Evolutionary conservation across 2,329 filamentous ascomycete species (phyloP), one percentile per base, ranked within the genome.

Genomic region (Talaromyces piceae): DNA sequence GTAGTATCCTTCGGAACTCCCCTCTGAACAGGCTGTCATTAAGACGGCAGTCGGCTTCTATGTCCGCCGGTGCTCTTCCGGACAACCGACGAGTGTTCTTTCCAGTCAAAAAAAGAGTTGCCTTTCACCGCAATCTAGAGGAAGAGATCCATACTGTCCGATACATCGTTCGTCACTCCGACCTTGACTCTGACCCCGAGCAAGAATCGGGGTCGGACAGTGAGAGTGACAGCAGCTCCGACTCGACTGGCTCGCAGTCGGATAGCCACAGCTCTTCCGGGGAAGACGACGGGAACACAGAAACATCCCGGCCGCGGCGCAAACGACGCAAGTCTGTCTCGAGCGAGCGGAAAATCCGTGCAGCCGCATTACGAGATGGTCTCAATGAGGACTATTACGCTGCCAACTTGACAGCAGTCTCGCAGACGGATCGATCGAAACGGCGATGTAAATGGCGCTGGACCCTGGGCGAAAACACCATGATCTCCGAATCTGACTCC

Each of bases 121-220:
- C 73, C 23, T 84, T 82, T 61, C 71, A 75, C 18, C 69, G 68
- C 11, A 75, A 77, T 16, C 62, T 83, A 23, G 78, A 79, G 43
- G 80, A 83, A 60, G 78, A 81, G 51, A 81, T 84, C 58, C 72
- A 71, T 55, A 83, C 73, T 2, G 71, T 73, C 37, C 73, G 68
- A 51, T 83, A 80, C 63, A 77, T 74, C 4, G 65, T 76, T 48
- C 74, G 75, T 31, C 79, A 82, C 56, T 77, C 76, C 0, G 80
- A 83, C 60, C 65, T 83, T 9, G 65, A 72, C 6, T 57, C 54
- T 23, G 59, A 63, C 12, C 27, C 28, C 16, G 51, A 53, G 20
- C 20, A 22, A n/a, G 41, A 49, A 5, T 57, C 60, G 20, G 54
- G 57, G 16, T 41, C 50, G n/a, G 52, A 51, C 25, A 54, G 56